Percentiles rank a stretch among this genome's conserved stretches.
These are phyloP conservation scores for Chamaecrista fasciculata DNA, from an alignment of 306 rosid species.

Conservation along the genomic window DNA sequence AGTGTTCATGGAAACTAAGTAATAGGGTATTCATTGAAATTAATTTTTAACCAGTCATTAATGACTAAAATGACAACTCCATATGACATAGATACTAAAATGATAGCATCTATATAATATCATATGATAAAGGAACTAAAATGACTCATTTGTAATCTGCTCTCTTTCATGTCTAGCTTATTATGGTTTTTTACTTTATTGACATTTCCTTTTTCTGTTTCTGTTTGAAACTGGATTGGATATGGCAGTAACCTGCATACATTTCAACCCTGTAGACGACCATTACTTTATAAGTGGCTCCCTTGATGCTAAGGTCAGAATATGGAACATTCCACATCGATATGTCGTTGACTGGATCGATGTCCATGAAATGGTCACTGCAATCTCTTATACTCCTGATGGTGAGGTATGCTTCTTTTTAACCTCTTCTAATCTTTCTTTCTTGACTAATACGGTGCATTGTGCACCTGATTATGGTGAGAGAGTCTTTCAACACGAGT, in stretches of 20 bases:
- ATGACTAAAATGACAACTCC: too few species aligned
- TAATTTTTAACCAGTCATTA: too few species aligned
- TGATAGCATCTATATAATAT: too few species aligned
- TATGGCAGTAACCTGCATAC: slow-evolving; percentile 76
- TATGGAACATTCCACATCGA: slow-evolving; percentile 66
- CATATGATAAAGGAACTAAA: too few species aligned
- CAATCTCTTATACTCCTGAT: slow-evolving; percentile 68
- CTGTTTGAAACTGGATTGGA: slow-evolving; percentile 10
- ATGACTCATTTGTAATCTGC: too few species aligned
- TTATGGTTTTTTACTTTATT: neutral
- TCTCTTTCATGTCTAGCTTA: too few species aligned
- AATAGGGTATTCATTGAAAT: too few species aligned
- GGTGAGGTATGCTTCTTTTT: slow-evolving; percentile 54
- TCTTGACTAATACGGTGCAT: too few species aligned
- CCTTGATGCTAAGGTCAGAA: slow-evolving; percentile 73
- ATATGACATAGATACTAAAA: too few species aligned
- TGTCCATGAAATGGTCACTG: slow-evolving; percentile 77
- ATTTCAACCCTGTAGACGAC: slow-evolving; percentile 71
- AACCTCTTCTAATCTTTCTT: slow-evolving; percentile 4
- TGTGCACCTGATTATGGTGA: too few species aligned
- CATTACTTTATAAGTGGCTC: slow-evolving; percentile 77
- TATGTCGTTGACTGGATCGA: slow-evolving; percentile 80
- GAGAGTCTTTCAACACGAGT: too few species aligned
- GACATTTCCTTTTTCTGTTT: neutral
- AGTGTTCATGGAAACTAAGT: too few species aligned